A percentile compares a stretch with the other conserved stretches of the same genome.
Conservation (phyloP, 331 rosid species). For the Quercus phellos region DNA sequence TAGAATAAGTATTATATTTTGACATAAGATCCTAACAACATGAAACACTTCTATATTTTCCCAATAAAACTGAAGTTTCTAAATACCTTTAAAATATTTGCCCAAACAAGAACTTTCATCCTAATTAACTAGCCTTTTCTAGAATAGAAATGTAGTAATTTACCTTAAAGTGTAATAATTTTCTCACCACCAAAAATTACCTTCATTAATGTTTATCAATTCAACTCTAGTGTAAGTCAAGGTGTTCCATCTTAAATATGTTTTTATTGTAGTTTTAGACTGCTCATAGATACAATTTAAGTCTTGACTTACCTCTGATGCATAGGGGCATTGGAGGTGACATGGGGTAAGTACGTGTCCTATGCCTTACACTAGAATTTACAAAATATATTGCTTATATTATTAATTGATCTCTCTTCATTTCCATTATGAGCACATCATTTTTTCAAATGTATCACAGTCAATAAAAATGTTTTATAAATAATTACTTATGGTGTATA, state of each 20-base stretch:
- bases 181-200: not conserved
- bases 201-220: not conserved
- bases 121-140: not conserved
- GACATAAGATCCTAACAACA: too few relatives aligned
- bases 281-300: not conserved
- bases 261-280: not conserved
- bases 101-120: not conserved
- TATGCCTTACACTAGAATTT: too few relatives aligned
- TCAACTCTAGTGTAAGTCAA: not conserved
- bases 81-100: not conserved
- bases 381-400: not conserved
- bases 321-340: too few relatives aligned
- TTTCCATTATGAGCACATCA: not conserved
- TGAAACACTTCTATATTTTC: not conserved
- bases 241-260: not conserved
- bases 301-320: too few relatives aligned
- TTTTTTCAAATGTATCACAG: not conserved
- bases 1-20: too few relatives aligned
- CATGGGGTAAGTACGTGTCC: too few relatives aligned
- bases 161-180: not conserved
- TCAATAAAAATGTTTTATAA: not conserved
- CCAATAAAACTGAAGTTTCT: not conserved
- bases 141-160: not conserved
- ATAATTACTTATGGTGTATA: not conserved
- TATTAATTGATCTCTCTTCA: not conserved